Evolutionary conservation across 768 basidiomycete species (phyloP), one percentile per base, ranked within the genome.

Genomic region (Naganishia onofrii): DNA sequence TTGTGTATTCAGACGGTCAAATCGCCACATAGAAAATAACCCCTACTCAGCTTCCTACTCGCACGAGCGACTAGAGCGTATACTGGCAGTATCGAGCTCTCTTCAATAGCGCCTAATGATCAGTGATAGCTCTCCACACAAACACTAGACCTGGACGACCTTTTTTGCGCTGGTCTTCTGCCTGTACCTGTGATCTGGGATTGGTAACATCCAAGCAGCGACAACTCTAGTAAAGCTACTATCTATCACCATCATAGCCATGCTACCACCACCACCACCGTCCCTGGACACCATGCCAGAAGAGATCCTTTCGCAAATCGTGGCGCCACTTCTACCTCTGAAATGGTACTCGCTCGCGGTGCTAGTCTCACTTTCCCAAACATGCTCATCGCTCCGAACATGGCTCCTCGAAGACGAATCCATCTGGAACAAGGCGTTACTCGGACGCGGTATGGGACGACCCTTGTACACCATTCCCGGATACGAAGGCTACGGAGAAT

Each of bases 341-440:
- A 70, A 70, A 65, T 70, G 69, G 69, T 70, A 70, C 36, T 70
- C 69, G 32, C 69, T 70, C 28, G 32, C 69, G 9, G n/a, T 52
- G 17, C 69, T 70, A 15, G 55, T 64, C 69, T 52, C 69, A 9
- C 56, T 70, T 7, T 70, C 69, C 3, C 69, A 57, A 26, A 70
- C 69, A 1, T 44, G 51, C 63, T 64, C 60, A 21, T 70, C 60
- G 21, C 69, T 70, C 63, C 58, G 69, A 2, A 51, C 32, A 9
- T 70, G 69, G 69, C 36, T 70, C 5, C 46, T 70, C 5, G 69
- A 70, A 26, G 53, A 70, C 29, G 69, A 70, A 34, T 52, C 69
- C n/a, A 36, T 70, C 32, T 70, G 69, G 69, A 60, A 70, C 36
- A 48, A 52, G 28, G 69, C 69, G 6, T 42, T 70, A 29, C 60